These are phyloP conservation scores for Capsicum rhomboideum DNA, from an alignment of 257 asterid species.

Conservation along the genomic window DNA sequence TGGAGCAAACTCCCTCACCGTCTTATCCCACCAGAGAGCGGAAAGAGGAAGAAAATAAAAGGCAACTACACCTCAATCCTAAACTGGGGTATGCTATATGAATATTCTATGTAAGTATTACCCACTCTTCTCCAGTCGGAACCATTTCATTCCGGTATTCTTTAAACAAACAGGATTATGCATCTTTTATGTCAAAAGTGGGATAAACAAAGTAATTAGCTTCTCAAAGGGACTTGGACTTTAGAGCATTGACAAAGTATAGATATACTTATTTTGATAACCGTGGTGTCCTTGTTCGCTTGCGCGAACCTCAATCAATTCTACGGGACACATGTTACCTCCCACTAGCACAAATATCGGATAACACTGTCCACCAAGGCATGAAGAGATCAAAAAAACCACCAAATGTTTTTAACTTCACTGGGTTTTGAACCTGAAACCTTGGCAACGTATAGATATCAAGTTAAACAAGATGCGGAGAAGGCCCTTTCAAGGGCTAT, in stretches of 20 bases:
- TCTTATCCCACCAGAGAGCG: neutral
- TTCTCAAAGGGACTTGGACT: neutral
- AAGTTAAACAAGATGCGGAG: neutral
- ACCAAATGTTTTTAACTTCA: neutral
- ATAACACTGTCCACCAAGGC: neutral
- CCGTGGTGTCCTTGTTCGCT: neutral
- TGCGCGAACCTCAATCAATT: neutral
- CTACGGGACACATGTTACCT: neutral
- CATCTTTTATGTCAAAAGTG: neutral
- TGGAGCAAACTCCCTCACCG: neutral
- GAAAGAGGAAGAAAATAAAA: neutral
- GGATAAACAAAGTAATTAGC: neutral
- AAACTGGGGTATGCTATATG: neutral
- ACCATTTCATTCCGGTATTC: neutral
- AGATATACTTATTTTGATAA: neutral
- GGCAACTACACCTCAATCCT: neutral
- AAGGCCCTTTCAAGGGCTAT: neutral
- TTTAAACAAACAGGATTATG: neutral
- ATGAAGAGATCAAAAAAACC: neutral
- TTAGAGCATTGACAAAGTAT: neutral
- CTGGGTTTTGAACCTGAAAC: neutral
- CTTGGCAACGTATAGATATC: neutral
- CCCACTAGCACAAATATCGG: neutral
- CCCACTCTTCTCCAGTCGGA: neutral
- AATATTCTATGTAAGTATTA: neutral